Evolutionary conservation across 768 basidiomycete species (phyloP).

Genomic region (Gloeostereum incarnatum): DNA sequence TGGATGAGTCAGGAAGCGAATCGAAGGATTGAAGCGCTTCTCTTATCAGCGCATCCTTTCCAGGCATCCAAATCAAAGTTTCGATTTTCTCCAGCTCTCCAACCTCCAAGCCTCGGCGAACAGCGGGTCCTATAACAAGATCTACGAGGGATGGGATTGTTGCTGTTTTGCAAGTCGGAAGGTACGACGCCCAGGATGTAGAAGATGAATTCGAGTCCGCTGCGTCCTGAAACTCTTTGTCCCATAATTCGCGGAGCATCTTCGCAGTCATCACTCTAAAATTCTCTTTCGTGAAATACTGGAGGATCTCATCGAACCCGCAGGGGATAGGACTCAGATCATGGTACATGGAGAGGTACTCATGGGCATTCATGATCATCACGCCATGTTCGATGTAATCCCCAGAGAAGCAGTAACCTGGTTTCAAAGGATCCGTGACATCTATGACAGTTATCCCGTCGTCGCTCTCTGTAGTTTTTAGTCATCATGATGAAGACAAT

Average conservation of each 20-base stretch:
- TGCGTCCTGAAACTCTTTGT: slow-evolving; percentile 11
- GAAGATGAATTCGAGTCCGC: background rate
- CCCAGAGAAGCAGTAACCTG: slow-evolving; percentile 19
- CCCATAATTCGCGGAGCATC: slow-evolving; percentile 17
- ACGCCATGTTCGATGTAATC: background rate
- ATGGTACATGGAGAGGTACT: slow-evolving; percentile 13
- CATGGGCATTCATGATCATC: slow-evolving; percentile 8
- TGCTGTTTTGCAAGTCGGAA: too few species aligned
- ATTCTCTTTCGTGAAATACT: slow-evolving; percentile 1
- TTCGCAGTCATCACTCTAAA: slow-evolving; percentile 8
- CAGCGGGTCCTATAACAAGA: slow-evolving; percentile 15
- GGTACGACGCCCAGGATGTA: too few species aligned
- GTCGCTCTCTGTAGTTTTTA: slow-evolving; percentile 18
- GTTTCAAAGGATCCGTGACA: slow-evolving; percentile 14
- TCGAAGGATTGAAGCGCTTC: slow-evolving; percentile 10
- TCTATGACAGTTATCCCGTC: slow-evolving; percentile 21
- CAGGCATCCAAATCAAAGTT: slow-evolving; percentile 18
- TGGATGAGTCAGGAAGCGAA: slow-evolving; percentile 17
- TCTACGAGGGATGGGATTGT: slow-evolving; percentile 18
- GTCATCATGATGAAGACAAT: background rate
- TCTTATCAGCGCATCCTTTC: slow-evolving; percentile 14
- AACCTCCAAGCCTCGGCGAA: slow-evolving; percentile 14
- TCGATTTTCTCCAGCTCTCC: slow-evolving; percentile 16
- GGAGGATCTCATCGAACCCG: background rate
- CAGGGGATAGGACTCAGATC: slow-evolving; percentile 4